Conservation (phyloP, 2,329 filamentous ascomycete genomes). For the Ophiocordyceps polyrhachis-furcata region DNA sequence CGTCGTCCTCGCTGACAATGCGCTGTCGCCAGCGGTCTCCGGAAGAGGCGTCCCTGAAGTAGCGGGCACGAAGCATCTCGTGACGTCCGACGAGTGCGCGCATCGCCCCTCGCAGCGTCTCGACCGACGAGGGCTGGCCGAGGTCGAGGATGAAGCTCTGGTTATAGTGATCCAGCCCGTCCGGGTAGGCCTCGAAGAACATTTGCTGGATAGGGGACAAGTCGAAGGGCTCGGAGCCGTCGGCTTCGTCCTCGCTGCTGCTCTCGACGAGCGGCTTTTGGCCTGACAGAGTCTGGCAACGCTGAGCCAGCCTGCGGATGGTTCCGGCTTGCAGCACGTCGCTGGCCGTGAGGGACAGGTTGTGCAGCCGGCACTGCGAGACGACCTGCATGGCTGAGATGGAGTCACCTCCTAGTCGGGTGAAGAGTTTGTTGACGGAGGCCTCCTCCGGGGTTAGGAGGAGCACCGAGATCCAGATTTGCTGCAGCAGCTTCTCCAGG, state of each 20-base stretch:
- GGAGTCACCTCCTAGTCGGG: conserved; percentile 23
- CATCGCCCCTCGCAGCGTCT: conserved; percentile 7
- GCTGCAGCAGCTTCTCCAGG: neutral
- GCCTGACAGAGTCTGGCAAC: neutral
- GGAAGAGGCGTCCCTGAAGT: conserved; percentile 2
- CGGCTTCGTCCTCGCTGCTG: conserved; percentile 1
- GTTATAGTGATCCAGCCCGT: conserved; percentile 20
- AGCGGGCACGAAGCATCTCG: conserved; percentile 18
- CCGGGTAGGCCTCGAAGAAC: conserved; percentile 17
- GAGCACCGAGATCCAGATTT: conserved; percentile 22
- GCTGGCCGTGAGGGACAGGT: conserved; percentile 12
- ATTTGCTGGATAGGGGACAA: conserved; percentile 25
- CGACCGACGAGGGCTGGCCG: conserved; percentile 2
- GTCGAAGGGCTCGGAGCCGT: conserved; percentile 13
- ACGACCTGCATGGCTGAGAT: conserved; percentile 23
- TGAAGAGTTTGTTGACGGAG: conserved; percentile 15
- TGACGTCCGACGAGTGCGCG: conserved; percentile 12
- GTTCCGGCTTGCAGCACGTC: conserved; percentile 14
- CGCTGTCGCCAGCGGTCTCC: conserved; percentile 7
- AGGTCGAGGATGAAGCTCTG: conserved; percentile 23
- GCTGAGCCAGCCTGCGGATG: conserved; percentile 9
- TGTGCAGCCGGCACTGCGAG: conserved; percentile 16
- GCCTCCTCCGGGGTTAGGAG: conserved; percentile 13
- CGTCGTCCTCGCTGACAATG: conserved; percentile 4
- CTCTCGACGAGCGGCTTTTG: neutral